Evolutionary conservation across 257 asterid species (phyloP), one percentile per base, ranked within the genome.

Genomic region (Mentha longifolia): DNA sequence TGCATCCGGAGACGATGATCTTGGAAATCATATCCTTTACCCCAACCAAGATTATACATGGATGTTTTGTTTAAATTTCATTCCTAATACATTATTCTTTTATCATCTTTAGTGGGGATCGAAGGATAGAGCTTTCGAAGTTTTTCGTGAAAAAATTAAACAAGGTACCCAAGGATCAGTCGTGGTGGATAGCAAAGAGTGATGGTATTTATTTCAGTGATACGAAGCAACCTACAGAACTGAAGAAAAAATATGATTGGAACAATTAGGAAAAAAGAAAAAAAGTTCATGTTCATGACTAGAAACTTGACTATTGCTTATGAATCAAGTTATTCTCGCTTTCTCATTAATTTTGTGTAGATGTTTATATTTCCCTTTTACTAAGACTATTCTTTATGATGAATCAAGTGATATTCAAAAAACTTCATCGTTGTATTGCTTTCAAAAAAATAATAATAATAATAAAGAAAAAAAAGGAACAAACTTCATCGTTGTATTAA

Each of bases 51-150:
- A 60, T 0, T 71, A 31, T 47, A 8, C 14, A 1, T 60, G 69
- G 76, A 30, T n/a, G 2, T 71, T 61, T 10, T 71, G 76, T n/a
- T 0, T 13, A 2, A 50, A 37, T 19, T 3, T 61, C 16, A 0
- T 30, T 1, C 67, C 60, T 4, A 45, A 1, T 3, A 70, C 56
- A 2, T 3, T 19, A 19, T 56, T 15, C 33, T 20, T 43, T 17
- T 56, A 47, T n/a, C 58, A 28, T 30, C 16, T 56, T 4, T 70
- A 58, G 66, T 69, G 66, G 74, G 74, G 20, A 5, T 1, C 33
- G 12, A 69, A 42, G 14, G 33, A 42, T 0, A 28, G 13, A 9
- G 45, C 56, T 22, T 69, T 69, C 4, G 65, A 39, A 1, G 74
- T 46, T 14, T 69, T 50, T 50, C 57, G 4, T n/a, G 20, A n/a